Evolutionary conservation across 2,329 filamentous ascomycete genomes (phyloP).

Genomic region (Bipolaris gigantea): DNA sequence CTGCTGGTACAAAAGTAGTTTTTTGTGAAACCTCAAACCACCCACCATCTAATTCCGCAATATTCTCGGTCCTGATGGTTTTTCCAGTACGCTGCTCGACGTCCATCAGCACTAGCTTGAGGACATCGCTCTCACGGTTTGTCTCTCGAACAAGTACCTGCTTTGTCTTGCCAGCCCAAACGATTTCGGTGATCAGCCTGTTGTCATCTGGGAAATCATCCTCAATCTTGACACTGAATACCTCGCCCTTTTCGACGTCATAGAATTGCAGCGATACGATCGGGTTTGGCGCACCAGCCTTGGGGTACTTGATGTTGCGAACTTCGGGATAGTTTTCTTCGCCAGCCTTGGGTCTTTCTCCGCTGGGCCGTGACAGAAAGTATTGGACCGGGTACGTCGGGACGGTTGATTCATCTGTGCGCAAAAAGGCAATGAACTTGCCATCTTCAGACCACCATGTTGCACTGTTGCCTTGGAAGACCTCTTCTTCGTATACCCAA

Average conservation of each 20-base stretch:
- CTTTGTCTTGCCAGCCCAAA: slow-evolving; percentile 76
- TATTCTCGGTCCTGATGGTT: slow-evolving; percentile 76
- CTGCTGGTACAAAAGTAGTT: slow-evolving; percentile 83
- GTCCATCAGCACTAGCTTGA: slow-evolving; percentile 85
- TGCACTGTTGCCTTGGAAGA: slow-evolving; percentile 75
- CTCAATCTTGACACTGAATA: slow-evolving; percentile 76
- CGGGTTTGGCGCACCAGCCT: slow-evolving; percentile 91
- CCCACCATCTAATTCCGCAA: slow-evolving; percentile 84
- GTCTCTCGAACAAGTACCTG: slow-evolving; percentile 89
- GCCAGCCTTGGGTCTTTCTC: slow-evolving; percentile 65
- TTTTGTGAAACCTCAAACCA: slow-evolving; percentile 95
- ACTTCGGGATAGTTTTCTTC: slow-evolving; percentile 91
- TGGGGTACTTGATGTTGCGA: slow-evolving; percentile 93
- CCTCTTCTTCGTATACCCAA: slow-evolving; percentile 94
- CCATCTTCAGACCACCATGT: slow-evolving; percentile 97
- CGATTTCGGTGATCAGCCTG: slow-evolving; percentile 86
- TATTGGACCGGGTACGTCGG: slow-evolving; percentile 93
- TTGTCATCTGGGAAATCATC: slow-evolving; percentile 79
- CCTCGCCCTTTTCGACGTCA: slow-evolving; percentile 73
- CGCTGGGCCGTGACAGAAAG: slow-evolving; percentile 84
- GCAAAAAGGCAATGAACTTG: slow-evolving; percentile 84
- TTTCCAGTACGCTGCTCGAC: slow-evolving; percentile 72
- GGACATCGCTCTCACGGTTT: slow-evolving; percentile 89
- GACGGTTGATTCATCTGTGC: slow-evolving; percentile 90
- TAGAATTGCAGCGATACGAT: slow-evolving; percentile 87